phyloP scores from a whole-genome alignment of 495 filamentous ascomycete species.

The Cercophora newfieldiana region DNA sequence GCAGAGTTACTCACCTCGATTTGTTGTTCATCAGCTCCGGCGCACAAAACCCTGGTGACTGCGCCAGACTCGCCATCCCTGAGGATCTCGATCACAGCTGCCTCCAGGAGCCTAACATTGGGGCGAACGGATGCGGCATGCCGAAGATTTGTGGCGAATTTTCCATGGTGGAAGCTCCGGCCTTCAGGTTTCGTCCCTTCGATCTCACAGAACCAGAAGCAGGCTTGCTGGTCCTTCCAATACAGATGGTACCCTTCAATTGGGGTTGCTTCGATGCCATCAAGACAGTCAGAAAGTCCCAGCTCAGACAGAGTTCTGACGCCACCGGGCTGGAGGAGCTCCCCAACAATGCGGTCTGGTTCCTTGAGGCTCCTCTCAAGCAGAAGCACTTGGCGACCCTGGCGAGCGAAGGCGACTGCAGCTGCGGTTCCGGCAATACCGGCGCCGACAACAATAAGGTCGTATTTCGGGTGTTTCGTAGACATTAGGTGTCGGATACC shows the following conservation, averaged over 20 bases:
- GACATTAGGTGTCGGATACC: not conserved
- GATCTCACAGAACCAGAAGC: constrained; percentile 55
- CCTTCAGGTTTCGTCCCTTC: constrained; percentile 44
- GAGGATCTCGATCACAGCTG: constrained; percentile 17
- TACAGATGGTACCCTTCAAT: constrained; percentile 75
- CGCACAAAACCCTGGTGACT: constrained; percentile 10
- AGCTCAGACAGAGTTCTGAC: constrained; percentile 69
- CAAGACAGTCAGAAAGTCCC: constrained; percentile 69
- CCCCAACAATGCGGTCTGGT: constrained; percentile 86
- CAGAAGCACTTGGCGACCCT: constrained; percentile 75
- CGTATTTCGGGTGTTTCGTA: constrained; percentile 25
- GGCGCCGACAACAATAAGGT: constrained; percentile 76
- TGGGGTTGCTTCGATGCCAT: constrained; percentile 72
- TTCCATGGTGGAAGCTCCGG: constrained; percentile 63
- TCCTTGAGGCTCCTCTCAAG: constrained; percentile 74
- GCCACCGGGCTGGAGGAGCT: constrained; percentile 81
- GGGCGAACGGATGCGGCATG: not conserved
- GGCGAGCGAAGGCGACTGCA: constrained; percentile 64
- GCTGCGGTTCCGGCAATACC: constrained; percentile 74
- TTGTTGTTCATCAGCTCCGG: not conserved
- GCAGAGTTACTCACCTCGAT: not conserved
- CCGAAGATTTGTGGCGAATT: constrained; percentile 56
- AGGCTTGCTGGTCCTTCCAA: constrained; percentile 67
- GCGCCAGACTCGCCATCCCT: constrained; percentile 8
- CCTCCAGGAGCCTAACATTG: constrained; percentile 10